Conservation (phyloP, 2,329 filamentous ascomycete genomes). For the Reticulascus tulasneorum region DNA sequence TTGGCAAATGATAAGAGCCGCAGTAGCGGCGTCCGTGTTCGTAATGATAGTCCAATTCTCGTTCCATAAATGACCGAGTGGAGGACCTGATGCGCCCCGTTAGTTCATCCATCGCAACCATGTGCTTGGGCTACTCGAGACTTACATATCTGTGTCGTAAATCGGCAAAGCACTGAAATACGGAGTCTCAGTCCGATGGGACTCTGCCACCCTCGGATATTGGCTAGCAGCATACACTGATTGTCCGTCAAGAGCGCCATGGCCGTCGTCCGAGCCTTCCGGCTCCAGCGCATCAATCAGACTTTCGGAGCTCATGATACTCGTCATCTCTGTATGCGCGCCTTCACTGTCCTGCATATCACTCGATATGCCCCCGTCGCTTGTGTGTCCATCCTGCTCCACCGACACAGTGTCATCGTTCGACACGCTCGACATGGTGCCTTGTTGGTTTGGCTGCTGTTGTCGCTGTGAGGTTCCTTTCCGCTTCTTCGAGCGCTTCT, state of each 20-base stretch:
- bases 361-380: slow-evolving; percentile 26
- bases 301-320: slow-evolving; percentile 28
- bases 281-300: slow-evolving; percentile 10
- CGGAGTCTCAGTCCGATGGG: slow-evolving; percentile 31
- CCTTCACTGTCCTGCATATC: slow-evolving; percentile 27
- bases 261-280: slow-evolving; percentile 19
- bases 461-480: slow-evolving; percentile 18
- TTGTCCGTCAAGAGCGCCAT: slow-evolving; percentile 32
- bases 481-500: slow-evolving; percentile 24
- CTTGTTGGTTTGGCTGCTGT: slow-evolving; percentile 9
- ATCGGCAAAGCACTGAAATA: slow-evolving; percentile 22
- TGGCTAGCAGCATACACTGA: slow-evolving; percentile 39
- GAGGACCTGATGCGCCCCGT: slow-evolving; percentile 28
- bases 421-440: slow-evolving; percentile 21
- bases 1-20: slow-evolving; percentile 61
- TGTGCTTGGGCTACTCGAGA: slow-evolving; percentile 6
- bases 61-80: slow-evolving; percentile 45
- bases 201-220: slow-evolving; percentile 31
- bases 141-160: slow-evolving; percentile 39
- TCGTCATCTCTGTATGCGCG: slow-evolving; percentile 32
- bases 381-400: slow-evolving; percentile 26
- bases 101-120: slow-evolving; percentile 14
- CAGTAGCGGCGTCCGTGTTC: slow-evolving; percentile 63
- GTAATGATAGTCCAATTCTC: slow-evolving; percentile 51
- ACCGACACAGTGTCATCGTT: slow-evolving; percentile 27